Evolutionary conservation across 2,329 filamentous ascomycete genomes (phyloP), one percentile per base, ranked within the genome.

Genomic region (Aspergillus fijiensis): DNA sequence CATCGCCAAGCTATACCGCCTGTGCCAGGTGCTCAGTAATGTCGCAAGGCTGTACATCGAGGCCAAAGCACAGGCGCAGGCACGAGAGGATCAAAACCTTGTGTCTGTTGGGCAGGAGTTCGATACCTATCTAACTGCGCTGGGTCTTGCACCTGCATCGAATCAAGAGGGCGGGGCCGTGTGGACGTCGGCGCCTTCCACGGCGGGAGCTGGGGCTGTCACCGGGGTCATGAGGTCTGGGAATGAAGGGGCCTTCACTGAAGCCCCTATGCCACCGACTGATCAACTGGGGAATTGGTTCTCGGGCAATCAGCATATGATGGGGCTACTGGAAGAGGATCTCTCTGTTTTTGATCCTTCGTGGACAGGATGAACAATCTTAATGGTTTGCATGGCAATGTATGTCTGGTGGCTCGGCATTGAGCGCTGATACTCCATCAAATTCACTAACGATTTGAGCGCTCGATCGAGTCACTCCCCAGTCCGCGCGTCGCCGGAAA

Each of bases 281-380:
- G 74, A 80, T 33, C 61, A 63, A 21, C 73, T 89, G 60, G 84
- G 84, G 2, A 86, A 87, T 62, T 89, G 87, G 87, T 89, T 88
- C 65, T 85, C 84, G 3, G 85, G 86, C 1, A 89, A 85, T 60
- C 80, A 83, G 57, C 86, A 88, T 66, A 84, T 89, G 77, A 82
- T 89, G 77, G 85, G 85, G 0, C 68, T 89, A 59, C 71, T 89
- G 69, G 87, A 89, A 68, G 84, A 88, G 60, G 86, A 89, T 65
- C 51, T 75, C 25, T 70, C 70, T n/a, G 67, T 72, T 27, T 70
- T 73, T 33, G 68, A 70, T 56, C 65, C 67, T 23, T 61, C 63
- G 2, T 45, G 39, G 39, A 45, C 39, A 6, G 39, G 39, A 45
- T 45, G 39, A 45, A 45, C 33, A 35, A 35, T 35, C 33, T 35